These are phyloP conservation scores for Yamadazyma philogaea DNA, from an alignment of 805 yeast genomes.

Conservation along the genomic window DNA sequence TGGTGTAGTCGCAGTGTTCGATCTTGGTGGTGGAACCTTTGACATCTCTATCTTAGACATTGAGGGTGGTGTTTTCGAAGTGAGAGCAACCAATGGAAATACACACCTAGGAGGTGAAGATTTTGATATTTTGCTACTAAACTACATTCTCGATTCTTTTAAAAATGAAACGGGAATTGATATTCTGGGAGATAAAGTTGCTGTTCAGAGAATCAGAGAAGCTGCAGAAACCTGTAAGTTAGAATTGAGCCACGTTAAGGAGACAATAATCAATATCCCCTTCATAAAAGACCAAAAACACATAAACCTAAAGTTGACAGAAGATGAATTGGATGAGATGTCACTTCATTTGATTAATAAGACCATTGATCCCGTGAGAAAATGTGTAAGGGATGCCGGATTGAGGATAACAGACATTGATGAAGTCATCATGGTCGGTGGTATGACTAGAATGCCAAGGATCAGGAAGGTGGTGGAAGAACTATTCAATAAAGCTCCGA, in stretches of 20 bases:
- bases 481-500: conserved; percentile 62
- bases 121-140: conserved; percentile 64
- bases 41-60: conserved; percentile 77
- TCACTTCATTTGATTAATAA: conserved; percentile 62
- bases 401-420: conserved; percentile 63
- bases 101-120: conserved; percentile 87
- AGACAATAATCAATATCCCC: conserved; percentile 65
- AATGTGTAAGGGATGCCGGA: conserved; percentile 73
- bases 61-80: conserved; percentile 79
- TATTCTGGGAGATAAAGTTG: conserved; percentile 48
- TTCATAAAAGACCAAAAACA: conserved; percentile 64
- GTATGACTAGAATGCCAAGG: conserved; percentile 89
- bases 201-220: conserved; percentile 74
- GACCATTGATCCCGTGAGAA: conserved; percentile 70
- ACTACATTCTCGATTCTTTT: conserved; percentile 57
- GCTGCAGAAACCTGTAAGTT: conserved; percentile 78
- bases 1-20: conserved; percentile 60
- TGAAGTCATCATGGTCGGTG: conserved; percentile 78
- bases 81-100: conserved; percentile 78
- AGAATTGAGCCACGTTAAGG: conserved; percentile 63
- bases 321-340: conserved; percentile 65
- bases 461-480: conserved; percentile 60
- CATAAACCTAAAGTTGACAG: conserved; percentile 55
- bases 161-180: conserved; percentile 49
- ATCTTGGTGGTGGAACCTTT: conserved; percentile 84